Percentiles rank a stretch among this genome's conserved stretches.
Evolutionary conservation across 2,329 filamentous ascomycete species (phyloP).

Genomic region (Stagonosporopsis tanaceti): DNA sequence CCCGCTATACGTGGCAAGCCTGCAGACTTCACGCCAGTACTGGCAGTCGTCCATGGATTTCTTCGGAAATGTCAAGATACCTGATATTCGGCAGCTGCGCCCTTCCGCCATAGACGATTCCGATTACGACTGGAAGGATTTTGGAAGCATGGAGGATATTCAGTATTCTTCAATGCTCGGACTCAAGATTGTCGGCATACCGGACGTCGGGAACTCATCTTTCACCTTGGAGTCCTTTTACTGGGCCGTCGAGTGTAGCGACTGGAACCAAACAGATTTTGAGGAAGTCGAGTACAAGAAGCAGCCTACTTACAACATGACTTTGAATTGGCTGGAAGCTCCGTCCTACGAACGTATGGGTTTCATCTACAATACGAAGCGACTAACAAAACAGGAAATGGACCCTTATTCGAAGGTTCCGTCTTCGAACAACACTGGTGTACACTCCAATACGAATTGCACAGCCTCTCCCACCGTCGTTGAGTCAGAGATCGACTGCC

Average conservation of each 20-base stretch:
- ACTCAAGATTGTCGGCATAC: background rate
- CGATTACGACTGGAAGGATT: background rate
- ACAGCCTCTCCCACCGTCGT: background rate
- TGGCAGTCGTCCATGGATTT: background rate
- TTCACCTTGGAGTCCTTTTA: background rate
- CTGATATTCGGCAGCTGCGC: background rate
- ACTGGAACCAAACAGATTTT: background rate
- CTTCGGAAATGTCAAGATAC: background rate
- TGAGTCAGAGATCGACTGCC: background rate
- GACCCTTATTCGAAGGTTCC: background rate
- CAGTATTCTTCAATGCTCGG: background rate
- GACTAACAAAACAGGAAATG: background rate
- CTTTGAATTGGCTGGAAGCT: background rate
- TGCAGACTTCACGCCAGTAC: background rate
- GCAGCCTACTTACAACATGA: background rate
- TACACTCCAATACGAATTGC: background rate
- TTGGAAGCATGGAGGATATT: background rate
- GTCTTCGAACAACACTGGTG: background rate
- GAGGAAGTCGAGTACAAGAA: too few relatives aligned
- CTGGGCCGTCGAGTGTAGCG: background rate
- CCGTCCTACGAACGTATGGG: background rate
- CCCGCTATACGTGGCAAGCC: background rate
- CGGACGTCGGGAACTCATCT: background rate
- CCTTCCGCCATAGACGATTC: background rate
- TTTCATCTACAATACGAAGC: background rate